phyloP scores from a whole-genome alignment of 2,329 filamentous ascomycete genomes.

The Aspergillus ibericus region DNA sequence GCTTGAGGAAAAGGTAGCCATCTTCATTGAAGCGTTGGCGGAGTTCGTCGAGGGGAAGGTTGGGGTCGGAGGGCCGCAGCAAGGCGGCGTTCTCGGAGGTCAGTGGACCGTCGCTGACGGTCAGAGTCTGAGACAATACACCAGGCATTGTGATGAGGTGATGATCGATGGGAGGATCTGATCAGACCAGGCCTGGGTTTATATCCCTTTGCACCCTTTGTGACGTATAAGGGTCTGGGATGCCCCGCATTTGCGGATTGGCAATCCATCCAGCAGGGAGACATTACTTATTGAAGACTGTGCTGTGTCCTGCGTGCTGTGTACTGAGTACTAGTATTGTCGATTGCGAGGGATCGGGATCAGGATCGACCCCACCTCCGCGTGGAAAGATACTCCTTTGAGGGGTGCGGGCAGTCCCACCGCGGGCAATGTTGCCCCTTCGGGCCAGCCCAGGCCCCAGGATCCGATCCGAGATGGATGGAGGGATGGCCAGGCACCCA shows the following conservation, averaged over 20 bases:
- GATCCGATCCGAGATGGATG: too few species aligned
- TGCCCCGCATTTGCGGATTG: not conserved
- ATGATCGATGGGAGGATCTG: not conserved
- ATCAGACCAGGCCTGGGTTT: not conserved
- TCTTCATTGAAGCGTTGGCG: conserved; percentile 49
- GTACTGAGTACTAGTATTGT: too few species aligned
- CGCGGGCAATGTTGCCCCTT: conserved; percentile 10
- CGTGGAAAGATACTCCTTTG: conserved; percentile 12
- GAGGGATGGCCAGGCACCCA: too few species aligned
- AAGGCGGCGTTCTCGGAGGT: conserved; percentile 45
- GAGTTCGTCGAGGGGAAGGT: conserved; percentile 50
- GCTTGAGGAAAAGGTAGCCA: conserved; percentile 59
- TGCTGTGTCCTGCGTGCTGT: too few species aligned
- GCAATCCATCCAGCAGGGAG: not conserved
- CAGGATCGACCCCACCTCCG: not conserved
- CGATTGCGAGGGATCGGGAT: too few species aligned
- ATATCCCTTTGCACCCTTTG: not conserved
- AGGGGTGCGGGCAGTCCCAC: not conserved
- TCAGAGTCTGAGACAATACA: conserved; percentile 12
- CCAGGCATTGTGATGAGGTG: conserved; percentile 11
- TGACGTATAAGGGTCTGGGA: not conserved
- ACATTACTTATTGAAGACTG: not conserved
- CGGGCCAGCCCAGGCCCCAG: not conserved
- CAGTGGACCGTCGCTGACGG: conserved; percentile 50
- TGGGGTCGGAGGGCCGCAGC: conserved; percentile 46